A percentile compares a stretch with the other conserved stretches of the same genome.
Evolutionary conservation across 2,329 filamentous ascomycete species (phyloP).

Genomic region (Pleomassaria siparia): DNA sequence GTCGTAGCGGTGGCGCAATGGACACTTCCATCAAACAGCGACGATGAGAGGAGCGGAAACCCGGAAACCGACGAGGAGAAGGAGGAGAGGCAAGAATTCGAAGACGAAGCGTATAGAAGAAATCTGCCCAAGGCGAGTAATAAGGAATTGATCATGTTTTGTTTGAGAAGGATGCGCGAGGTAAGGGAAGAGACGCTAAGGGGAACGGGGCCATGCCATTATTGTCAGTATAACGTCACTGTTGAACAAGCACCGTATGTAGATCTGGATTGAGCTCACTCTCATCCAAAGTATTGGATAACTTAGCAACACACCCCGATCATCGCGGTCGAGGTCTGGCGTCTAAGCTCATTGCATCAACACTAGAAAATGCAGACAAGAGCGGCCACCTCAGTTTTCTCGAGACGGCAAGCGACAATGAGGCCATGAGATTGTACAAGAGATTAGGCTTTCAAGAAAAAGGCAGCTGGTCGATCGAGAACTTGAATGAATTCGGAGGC

Average conservation of each 20-base stretch:
- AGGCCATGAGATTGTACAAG: conserved; percentile 25
- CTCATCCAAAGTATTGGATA: conserved; percentile 20
- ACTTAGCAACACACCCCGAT: conserved; percentile 29
- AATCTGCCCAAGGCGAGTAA: conserved; percentile 26
- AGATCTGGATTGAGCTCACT: background rate
- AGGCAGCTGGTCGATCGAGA: conserved; percentile 14
- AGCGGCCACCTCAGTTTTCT: conserved; percentile 24
- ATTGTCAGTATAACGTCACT: conserved; percentile 6
- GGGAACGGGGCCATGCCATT: conserved; percentile 16
- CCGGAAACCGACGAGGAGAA: conserved; percentile 19
- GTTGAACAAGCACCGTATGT: background rate
- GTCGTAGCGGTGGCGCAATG: conserved; percentile 32
- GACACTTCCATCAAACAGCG: conserved; percentile 13
- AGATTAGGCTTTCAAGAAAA: conserved; percentile 29
- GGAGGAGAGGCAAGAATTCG: conserved; percentile 23
- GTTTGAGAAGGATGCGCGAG: conserved; percentile 14
- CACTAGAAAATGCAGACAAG: conserved; percentile 19
- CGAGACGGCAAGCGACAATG: conserved; percentile 29
- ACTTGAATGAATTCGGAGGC: conserved; percentile 21
- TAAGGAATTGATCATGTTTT: conserved; percentile 28
- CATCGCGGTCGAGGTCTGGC: conserved; percentile 28
- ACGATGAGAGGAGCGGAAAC: background rate
- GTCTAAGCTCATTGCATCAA: conserved; percentile 18
- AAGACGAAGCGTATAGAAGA: conserved; percentile 23
- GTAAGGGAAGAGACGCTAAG: conserved; percentile 17